Percentiles rank a stretch among this genome's conserved stretches.
These are phyloP conservation scores for Penicillium arizonense DNA, from an alignment of 495 filamentous ascomycete species.

Conservation along the genomic window DNA sequence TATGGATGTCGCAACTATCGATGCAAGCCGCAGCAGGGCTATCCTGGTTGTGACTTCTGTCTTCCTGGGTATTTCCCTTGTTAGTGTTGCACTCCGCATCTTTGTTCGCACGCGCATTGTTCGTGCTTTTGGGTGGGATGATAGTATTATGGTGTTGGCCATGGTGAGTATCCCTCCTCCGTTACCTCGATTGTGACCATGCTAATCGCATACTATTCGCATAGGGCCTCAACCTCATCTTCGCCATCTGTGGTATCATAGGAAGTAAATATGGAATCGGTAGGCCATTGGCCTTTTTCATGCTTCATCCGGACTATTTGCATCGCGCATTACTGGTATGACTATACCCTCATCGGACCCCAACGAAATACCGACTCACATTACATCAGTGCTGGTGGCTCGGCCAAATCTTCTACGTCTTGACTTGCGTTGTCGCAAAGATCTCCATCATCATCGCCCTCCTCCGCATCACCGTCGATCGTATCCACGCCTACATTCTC, in stretches of 20 bases:
- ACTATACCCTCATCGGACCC: background rate
- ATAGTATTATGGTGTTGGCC: constrained; percentile 28
- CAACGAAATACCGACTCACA: background rate
- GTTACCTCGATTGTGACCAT: background rate
- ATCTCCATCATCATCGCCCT: constrained; percentile 39
- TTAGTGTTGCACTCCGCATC: constrained; percentile 25
- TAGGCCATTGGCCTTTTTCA: constrained; percentile 21
- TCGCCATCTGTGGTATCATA: constrained; percentile 28
- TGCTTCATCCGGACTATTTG: constrained; percentile 17
- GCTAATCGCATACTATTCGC: background rate
- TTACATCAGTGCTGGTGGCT: constrained; percentile 29
- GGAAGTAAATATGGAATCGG: constrained; percentile 33
- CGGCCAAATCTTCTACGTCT: constrained; percentile 33
- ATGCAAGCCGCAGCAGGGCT: constrained; percentile 22
- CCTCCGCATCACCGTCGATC: constrained; percentile 32
- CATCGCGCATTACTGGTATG: constrained; percentile 28
- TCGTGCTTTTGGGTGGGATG: constrained; percentile 33
- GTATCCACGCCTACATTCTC: constrained; percentile 28
- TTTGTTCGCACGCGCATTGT: constrained; percentile 33
- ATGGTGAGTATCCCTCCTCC: constrained; percentile 21
- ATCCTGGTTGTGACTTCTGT: constrained; percentile 31
- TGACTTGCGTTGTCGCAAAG: constrained; percentile 32
- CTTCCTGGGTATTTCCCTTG: constrained; percentile 27
- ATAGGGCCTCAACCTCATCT: constrained; percentile 26
- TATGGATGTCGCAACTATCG: constrained; percentile 16